Conservation (phyloP, 768 basidiomycete species). For the Trametes gibbosa region DNA sequence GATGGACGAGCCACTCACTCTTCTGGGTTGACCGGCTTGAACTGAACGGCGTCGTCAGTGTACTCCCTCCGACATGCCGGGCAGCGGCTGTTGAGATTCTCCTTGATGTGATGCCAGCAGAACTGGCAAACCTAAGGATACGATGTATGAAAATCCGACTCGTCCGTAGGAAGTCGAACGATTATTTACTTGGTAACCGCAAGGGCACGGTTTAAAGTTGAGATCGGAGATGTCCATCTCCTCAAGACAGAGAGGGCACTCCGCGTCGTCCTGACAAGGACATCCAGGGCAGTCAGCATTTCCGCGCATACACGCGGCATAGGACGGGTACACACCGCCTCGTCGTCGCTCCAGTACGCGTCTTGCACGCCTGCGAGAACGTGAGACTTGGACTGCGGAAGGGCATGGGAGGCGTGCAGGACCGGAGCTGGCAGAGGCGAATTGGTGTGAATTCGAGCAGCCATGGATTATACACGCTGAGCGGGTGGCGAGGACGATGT, state of each 20-base stretch:
- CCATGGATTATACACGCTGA: slow-evolving; percentile 44
- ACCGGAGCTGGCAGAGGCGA: slow-evolving; percentile 73
- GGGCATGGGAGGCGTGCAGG: slow-evolving; percentile 64
- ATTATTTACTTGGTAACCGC: slow-evolving; percentile 86
- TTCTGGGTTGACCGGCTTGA: slow-evolving; percentile 91
- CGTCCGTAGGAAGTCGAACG: not conserved
- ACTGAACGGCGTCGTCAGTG: slow-evolving; percentile 89
- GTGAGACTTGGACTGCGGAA: slow-evolving; percentile 79
- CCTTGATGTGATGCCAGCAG: slow-evolving; percentile 98
- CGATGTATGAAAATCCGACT: not conserved
- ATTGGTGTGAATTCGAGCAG: slow-evolving; percentile 56
- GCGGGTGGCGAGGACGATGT: slow-evolving; percentile 7
- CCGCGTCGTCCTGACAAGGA: slow-evolving; percentile 80
- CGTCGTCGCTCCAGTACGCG: slow-evolving; percentile 97
- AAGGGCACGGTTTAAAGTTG: slow-evolving; percentile 98
- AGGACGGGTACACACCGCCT: slow-evolving; percentile 53
- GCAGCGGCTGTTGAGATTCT: slow-evolving; percentile 93
- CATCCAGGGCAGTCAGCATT: not conserved
- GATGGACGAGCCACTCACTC: slow-evolving; percentile 63
- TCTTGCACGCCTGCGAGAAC: slow-evolving; percentile 88
- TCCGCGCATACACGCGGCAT: not conserved
- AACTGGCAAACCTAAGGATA: slow-evolving; percentile 87
- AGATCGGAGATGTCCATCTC: slow-evolving; percentile 99
- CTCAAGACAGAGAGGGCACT: slow-evolving; percentile 97
- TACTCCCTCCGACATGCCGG: slow-evolving; percentile 95